Conservation (phyloP, 2,329 filamentous ascomycete species). For the Fusarium kyushuense region DNA sequence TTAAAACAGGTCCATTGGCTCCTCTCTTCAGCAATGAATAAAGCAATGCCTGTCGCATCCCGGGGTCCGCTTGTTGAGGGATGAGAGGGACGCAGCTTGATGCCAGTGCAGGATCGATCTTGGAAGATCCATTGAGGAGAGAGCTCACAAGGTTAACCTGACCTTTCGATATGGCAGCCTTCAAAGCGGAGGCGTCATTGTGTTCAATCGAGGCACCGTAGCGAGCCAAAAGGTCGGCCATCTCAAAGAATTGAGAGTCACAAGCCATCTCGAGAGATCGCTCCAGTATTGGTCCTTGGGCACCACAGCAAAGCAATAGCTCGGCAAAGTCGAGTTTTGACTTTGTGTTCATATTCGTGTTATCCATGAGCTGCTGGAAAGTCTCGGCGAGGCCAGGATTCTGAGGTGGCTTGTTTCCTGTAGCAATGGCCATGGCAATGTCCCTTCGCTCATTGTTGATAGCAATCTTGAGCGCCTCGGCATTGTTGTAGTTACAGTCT, state of each 20-base stretch:
- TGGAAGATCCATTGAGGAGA: conserved; percentile 60
- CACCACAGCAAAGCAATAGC: conserved; percentile 69
- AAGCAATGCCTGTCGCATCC: conserved; percentile 60
- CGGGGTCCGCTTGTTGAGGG: conserved; percentile 59
- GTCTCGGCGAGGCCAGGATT: conserved; percentile 62
- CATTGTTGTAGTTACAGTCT: conserved; percentile 64
- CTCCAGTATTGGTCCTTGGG: conserved; percentile 63
- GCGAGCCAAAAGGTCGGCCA: conserved; percentile 65
- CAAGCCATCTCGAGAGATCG: conserved; percentile 63
- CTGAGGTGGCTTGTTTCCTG: conserved; percentile 65
- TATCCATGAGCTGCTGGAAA: conserved; percentile 61
- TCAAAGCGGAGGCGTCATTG: conserved; percentile 62
- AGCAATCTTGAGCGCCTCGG: conserved; percentile 64
- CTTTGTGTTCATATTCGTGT: conserved; percentile 60
- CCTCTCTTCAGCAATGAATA: conserved; percentile 63
- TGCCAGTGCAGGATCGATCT: conserved; percentile 59
- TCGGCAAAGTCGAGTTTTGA: conserved; percentile 66
- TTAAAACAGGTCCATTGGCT: conserved; percentile 60
- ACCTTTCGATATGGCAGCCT: conserved; percentile 60
- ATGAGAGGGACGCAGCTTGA: conserved; percentile 64
- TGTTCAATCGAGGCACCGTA: conserved; percentile 68
- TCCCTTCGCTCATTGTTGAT: conserved; percentile 64
- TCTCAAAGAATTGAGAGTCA: conserved; percentile 63
- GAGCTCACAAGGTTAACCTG: conserved; percentile 61
- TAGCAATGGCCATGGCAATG: conserved; percentile 66